A percentile compares a stretch with the other conserved stretches of the same genome.
phyloP scores from a whole-genome alignment of 371 early-diverging fungal genomes.

The Smittium culicis region DNA sequence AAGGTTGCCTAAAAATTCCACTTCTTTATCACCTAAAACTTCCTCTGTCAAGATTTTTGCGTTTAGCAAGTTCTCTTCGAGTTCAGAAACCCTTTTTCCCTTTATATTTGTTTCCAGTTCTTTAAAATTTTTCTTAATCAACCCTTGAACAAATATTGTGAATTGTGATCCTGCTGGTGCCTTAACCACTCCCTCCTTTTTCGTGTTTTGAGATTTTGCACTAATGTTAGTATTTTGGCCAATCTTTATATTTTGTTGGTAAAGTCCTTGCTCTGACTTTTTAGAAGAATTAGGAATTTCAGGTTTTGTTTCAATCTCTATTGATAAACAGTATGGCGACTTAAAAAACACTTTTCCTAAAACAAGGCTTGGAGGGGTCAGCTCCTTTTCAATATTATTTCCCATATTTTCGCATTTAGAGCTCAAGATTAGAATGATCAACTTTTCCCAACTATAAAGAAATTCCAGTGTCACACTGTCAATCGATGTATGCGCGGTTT shows the following conservation, averaged over 20 bases:
- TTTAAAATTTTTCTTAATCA: not conserved
- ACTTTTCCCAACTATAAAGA: not conserved
- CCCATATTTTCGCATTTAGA: not conserved
- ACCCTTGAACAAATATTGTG: not conserved
- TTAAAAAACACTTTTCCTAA: not conserved
- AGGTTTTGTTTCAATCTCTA: not conserved
- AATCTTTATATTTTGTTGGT: no score
- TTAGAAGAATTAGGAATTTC: not conserved
- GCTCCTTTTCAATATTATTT: not conserved
- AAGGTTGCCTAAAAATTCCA: no score
- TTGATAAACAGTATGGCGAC: not conserved
- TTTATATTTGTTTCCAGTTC: not conserved
- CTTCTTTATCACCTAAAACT: no score
- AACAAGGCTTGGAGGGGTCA: not conserved
- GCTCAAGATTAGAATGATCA: not conserved
- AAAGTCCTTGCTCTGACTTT: not conserved
- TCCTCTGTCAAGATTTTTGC: no score
- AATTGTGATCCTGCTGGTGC: not conserved
- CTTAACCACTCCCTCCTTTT: not conserved
- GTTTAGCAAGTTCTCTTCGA: no score
- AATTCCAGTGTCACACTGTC: not conserved
- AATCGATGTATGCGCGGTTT: not conserved
- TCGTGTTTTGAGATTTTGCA: not conserved
- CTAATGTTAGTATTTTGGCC: no score
- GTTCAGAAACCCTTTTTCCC: not conserved